These are phyloP conservation scores for Sinapis alba DNA, from an alignment of 441 rosid species.

Conservation along the genomic window DNA sequence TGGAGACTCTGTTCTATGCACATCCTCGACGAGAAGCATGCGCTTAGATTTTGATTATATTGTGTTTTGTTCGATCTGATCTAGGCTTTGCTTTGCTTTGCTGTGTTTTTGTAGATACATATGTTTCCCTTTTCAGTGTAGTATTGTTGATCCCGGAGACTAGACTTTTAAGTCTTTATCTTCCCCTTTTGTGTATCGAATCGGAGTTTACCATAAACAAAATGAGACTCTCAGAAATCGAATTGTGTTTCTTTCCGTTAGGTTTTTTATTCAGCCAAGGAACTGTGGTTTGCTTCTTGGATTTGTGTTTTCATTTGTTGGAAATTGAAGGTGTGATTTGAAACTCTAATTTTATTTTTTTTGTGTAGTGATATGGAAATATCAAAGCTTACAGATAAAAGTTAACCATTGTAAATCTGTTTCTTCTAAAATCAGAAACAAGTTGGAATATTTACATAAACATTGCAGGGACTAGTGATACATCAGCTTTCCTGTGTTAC, in stretches of 20 bases:
- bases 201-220: background rate
- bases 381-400: background rate
- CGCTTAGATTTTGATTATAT: slow-evolving; percentile 22
- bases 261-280: background rate
- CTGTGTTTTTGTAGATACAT: slow-evolving; percentile 21
- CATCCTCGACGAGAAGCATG: slow-evolving; percentile 43
- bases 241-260: background rate
- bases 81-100: slow-evolving; percentile 4
- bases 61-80: background rate
- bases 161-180: background rate
- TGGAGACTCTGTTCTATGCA: slow-evolving; percentile 50
- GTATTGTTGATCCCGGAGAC: background rate
- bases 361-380: background rate
- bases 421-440: background rate
- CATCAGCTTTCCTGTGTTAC: slow-evolving; percentile 20
- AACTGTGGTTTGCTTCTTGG: background rate
- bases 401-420: background rate
- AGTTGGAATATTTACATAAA: slow-evolving; percentile 15
- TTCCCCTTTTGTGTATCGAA: slow-evolving; percentile 6
- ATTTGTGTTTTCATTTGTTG: background rate
- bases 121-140: slow-evolving; percentile 18
- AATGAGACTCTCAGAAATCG: background rate
- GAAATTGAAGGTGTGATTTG: background rate
- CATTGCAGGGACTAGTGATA: background rate
- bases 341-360: background rate